Evolutionary conservation across 805 yeast genomes (phyloP), one percentile per base, ranked within the genome.

Genomic region (Kodamaea neixiangensis): DNA sequence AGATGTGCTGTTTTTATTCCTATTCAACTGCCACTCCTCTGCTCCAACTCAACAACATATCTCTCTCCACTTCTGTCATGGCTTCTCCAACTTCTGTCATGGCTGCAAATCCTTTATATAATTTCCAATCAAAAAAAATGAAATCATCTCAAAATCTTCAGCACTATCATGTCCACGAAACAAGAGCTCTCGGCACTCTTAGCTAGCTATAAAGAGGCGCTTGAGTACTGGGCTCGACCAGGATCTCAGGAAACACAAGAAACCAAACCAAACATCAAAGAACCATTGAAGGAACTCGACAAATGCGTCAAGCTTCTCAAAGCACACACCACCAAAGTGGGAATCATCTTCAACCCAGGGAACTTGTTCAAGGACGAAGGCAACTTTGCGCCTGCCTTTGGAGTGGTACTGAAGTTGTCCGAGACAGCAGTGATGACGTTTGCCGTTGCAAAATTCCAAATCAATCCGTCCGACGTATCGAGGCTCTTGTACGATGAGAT

Each of bases 311-410:
- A 79, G 51, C 69, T 89, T 37, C 72, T 86, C 7, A 83, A 77
- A 64, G 91, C 96, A 1, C 91, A 88, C 62, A 75, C 86, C 2
- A 89, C 96, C 2, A 89, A 89, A 63, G 71, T 88, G 5, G 92
- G 91, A 1, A 76, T 86, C 21, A 79, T 86, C 0, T 86, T 83
- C 70, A 82, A 81, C 58, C 84, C 88, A 2, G 83, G 83, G 1
- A 75, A 80, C 40, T 52, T 73, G 20, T 47, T 47, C 19, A 62
- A 61, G 17, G 72, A 71, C 45, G 82, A 86, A 1, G 39, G 44
- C 10, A 47, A 41, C 34, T 39, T 40, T 20, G 34, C 29, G 3
- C 48, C 57, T 0, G 83, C 85, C 0, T 71, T 64, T 53, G 69
- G 66, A 10, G 80, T 84, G 20, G 55, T 81, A 5, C 74, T 73